phyloP scores from a whole-genome alignment of 148 eudicot genomes.

The Amaranthus palmeri region DNA sequence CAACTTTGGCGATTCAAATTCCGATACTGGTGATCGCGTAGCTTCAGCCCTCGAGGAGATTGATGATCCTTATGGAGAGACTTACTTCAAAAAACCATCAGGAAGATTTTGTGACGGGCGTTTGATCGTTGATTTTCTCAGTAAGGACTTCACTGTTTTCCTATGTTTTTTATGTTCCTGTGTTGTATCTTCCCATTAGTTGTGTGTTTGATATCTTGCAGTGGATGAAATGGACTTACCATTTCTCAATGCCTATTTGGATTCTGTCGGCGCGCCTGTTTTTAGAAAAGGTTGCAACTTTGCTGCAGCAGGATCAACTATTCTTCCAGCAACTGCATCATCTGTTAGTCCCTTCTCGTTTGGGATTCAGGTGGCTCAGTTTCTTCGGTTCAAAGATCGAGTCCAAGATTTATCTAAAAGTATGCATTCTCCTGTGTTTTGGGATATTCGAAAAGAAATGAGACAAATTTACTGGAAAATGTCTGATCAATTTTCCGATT shows the following conservation, averaged over 20 bases:
- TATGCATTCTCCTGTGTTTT: conserved; percentile 17
- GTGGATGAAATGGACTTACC: conserved; percentile 96
- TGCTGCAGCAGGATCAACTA: conserved; percentile 81
- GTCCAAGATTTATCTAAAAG: conserved; percentile 56
- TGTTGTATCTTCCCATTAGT: neutral
- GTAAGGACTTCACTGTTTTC: conserved; percentile 30
- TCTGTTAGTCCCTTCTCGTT: conserved; percentile 92
- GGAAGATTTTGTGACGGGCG: conserved; percentile 96
- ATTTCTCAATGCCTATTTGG: conserved; percentile 77
- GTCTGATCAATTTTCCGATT: conserved; percentile 10
- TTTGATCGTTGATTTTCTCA: conserved; percentile 66
- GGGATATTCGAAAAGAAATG: neutral
- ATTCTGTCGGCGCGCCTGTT: conserved; percentile 63
- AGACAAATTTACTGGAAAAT: too few species aligned
- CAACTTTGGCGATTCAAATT: conserved; percentile 94
- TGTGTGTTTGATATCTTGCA: conserved; percentile 24
- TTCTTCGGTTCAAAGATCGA: conserved; percentile 69
- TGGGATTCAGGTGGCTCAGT: conserved; percentile 79
- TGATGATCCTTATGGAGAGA: conserved; percentile 69
- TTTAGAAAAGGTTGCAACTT: conserved; percentile 74
- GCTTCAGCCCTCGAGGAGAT: conserved; percentile 61
- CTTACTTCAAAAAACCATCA: conserved; percentile 71
- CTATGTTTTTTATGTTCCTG: neutral
- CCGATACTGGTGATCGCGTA: conserved; percentile 76
- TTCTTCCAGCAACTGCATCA: conserved; percentile 68